These are phyloP conservation scores for Santalum album DNA, from an alignment of 164 flowering plant genomes.

Conservation along the genomic window DNA sequence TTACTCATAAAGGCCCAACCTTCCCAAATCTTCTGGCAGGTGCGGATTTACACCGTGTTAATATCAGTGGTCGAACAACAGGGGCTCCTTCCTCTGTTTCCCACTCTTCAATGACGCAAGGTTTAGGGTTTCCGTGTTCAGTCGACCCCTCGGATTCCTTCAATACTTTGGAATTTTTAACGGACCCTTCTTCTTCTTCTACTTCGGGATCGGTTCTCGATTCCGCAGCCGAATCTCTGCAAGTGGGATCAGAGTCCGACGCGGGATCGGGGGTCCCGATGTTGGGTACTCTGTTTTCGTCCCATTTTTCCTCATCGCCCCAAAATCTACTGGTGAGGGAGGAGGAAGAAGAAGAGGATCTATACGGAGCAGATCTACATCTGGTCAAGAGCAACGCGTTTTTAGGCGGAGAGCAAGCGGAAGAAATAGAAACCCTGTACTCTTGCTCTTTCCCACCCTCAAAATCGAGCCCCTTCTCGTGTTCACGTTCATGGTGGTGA, in stretches of 20 bases:
- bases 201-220: neutral
- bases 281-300: slow-evolving; percentile 3
- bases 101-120: neutral
- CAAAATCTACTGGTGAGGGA: slow-evolving; percentile 47
- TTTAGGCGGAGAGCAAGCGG: slow-evolving; percentile 37
- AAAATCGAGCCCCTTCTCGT: slow-evolving; percentile 2
- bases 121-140: neutral
- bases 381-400: slow-evolving; percentile 56
- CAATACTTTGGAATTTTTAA: neutral
- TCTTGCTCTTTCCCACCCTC: slow-evolving; percentile 14
- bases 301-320: slow-evolving; percentile 18
- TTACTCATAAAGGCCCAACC: slow-evolving; percentile 22
- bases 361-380: slow-evolving; percentile 70
- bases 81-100: slow-evolving; percentile 7
- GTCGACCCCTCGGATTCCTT: neutral
- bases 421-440: slow-evolving; percentile 6
- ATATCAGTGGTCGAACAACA: slow-evolving; percentile 17
- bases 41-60: slow-evolving; percentile 46
- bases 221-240: slow-evolving; percentile 14
- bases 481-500: slow-evolving; percentile 7
- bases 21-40: slow-evolving; percentile 41
- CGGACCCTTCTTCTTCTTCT: neutral
- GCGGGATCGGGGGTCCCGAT: slow-evolving; percentile 5
- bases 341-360: no score
- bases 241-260: slow-evolving; percentile 11